Evolutionary conservation across 805 yeast species (phyloP), one percentile per base, ranked within the genome.

Genomic region (Priceomyces fermenticarens): DNA sequence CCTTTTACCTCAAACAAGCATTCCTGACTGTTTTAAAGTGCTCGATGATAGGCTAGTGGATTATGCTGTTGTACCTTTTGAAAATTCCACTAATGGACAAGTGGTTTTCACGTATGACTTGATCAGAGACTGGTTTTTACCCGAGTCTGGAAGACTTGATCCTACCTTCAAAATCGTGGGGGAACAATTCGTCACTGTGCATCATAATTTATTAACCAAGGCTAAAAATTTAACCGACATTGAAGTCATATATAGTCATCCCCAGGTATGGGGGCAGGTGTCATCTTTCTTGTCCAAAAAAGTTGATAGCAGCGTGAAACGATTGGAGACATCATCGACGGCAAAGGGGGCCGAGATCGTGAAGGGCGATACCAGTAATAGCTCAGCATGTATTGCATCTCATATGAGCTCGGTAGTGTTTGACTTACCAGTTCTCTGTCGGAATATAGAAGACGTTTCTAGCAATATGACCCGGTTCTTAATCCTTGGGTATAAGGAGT

Each of bases 201-300:
- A 81, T 43, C 98, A 93, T 65, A 83, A 84, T 58, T 68, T 91
- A 30, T 67, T 82, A 45, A 63, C 82, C 3, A 66, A 59, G 47
- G 72, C 77, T 7, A 51, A 55, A 35, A 70, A 69, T 27, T 49
- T 83, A 3, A 47, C 58, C 1, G 58, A 71, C 10, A 74, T 89
- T 38, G 62, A 57, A 11, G 76, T 72, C 26, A 75, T 91, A 13
- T 87, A 86, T 64, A 86, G 97, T 3, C 99, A 91, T 62, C 97
- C 99, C 2, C 99, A 91, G 60, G 99, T 90, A 0, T 91, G 99
- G 99, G 95, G 97, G 8, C 99, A 91, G 58, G 83, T 87, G 37
- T 67, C 74, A 2, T 58, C 66, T 15, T 93, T 86, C 66, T 57
- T 85, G 32, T 38, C 47, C 26, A 38, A 49, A 35, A 55, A 67